Evolutionary conservation across 176 grass and related monocot genomes (phyloP).

Genomic region (Cenchrus purpureus): DNA sequence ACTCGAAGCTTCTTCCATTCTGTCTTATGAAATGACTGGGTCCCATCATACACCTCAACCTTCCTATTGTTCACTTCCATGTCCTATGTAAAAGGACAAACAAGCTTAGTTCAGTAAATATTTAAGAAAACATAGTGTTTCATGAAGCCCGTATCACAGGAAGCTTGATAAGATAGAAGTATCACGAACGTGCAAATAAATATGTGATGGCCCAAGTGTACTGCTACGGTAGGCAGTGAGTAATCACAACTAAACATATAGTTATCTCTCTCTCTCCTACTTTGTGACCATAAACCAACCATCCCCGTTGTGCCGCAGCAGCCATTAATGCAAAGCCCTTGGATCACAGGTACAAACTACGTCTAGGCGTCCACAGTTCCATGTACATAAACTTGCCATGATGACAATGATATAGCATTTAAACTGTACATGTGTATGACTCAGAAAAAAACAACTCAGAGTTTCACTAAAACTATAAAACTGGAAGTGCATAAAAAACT

Average conservation of each 20-base stretch:
- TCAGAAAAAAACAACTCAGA: background rate
- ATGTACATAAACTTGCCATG: background rate
- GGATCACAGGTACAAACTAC: background rate
- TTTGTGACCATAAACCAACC: background rate
- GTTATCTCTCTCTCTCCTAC: background rate
- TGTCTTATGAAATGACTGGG: constrained; percentile 61
- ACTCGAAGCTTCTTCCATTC: constrained; percentile 86
- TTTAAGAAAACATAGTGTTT: background rate
- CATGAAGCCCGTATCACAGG: background rate
- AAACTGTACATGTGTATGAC: background rate
- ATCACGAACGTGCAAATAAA: background rate
- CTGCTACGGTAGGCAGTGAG: background rate
- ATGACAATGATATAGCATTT: background rate
- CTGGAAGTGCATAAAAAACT: too few species aligned
- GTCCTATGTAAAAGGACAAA: constrained; percentile 52
- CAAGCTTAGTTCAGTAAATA: background rate
- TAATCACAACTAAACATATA: background rate
- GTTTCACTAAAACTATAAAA: background rate
- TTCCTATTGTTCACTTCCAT: constrained; percentile 87
- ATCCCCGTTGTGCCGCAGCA: background rate
- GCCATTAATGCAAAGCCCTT: background rate
- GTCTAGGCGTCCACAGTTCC: background rate
- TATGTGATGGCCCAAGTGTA: background rate
- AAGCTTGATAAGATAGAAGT: background rate
- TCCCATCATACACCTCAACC: constrained; percentile 60